Evolutionary conservation across 75 land plant genomes (phyloP).

Genomic region (Pinus albicaulis): DNA sequence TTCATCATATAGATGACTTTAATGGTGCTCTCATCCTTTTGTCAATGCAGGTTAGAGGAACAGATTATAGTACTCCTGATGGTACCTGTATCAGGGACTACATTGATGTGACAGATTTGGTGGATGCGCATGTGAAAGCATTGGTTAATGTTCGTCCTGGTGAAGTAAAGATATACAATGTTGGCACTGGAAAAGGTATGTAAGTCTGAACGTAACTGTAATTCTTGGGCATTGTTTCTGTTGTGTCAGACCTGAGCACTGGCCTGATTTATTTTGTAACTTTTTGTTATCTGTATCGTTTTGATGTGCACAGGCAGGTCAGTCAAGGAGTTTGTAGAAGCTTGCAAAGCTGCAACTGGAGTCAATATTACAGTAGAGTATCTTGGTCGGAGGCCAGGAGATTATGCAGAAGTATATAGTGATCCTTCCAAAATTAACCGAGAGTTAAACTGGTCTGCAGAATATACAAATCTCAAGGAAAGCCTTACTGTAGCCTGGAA

Average conservation of each 20-base stretch:
- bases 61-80: constrained; percentile 77
- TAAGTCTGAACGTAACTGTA: background rate
- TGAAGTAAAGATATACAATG: constrained; percentile 83
- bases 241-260: background rate
- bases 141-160: constrained; percentile 50
- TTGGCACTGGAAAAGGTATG: constrained; percentile 89
- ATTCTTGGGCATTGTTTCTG: background rate
- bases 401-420: constrained; percentile 93
- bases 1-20: background rate
- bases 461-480: constrained; percentile 57
- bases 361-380: constrained; percentile 66
- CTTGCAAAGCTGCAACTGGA: constrained; percentile 86
- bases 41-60: constrained; percentile 69
- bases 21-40: background rate
- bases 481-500: constrained; percentile 79
- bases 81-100: constrained; percentile 93
- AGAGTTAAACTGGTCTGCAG: constrained; percentile 86
- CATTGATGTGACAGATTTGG: constrained; percentile 90
- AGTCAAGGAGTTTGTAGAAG: constrained; percentile 95
- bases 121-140: constrained; percentile 97
- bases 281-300: background rate
- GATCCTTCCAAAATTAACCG: constrained; percentile 72
- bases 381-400: constrained; percentile 79
- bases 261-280: background rate
- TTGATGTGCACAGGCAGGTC: constrained; percentile 64